Evolutionary conservation across 2,329 filamentous ascomycete species (phyloP), one percentile per base, ranked within the genome.

Genomic region (Ophiostoma himal-ulmi): DNA sequence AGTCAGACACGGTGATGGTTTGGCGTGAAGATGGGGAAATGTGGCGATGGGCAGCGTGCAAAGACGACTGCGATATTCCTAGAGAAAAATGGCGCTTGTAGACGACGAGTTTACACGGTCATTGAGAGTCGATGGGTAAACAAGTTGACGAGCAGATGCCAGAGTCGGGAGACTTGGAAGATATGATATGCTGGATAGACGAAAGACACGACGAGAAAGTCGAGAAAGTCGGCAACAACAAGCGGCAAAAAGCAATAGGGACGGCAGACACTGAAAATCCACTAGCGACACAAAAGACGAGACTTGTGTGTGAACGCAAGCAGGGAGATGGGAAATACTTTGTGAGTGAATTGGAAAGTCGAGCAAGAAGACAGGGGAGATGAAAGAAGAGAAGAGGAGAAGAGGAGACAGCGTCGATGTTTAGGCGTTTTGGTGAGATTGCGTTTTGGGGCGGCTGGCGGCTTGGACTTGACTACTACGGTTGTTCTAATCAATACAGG

Each of bases 1-100:
- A 48, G 70, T 70, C 71, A 69, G 72, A 73, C 72, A 73, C 72
- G 73, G 68, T 72, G 72, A 69, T 66, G 71, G 68, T 37, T 65
- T 37, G 67, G 7, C 20, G 66, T 30, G 66, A 54, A 52, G 30
- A 37, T 57, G 17, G 39, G 39, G 26, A 26, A 22, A 36, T 20
- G 26, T 26, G 68, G 8, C 20, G 57, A 48, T 57, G n/a, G 11
- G 52, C 52, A 57, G 52, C 52, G 52, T 26, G n/a, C 52, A 26
- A 57, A 17, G 52, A 57, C 52, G 52, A n/a, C 52, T 62, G 57
- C 22, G 34, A 57, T 54, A 67, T 57, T 14, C 17, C 13, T 20
- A 14, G n/a, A 37, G 62, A 66, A 6, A 57, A 57, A 57, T 11
- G 57, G 26, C 57, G 57, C 66, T 26, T 62, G 26, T 10, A 34